Percentiles rank a stretch among this genome's conserved stretches.
phyloP scores from a whole-genome alignment of 768 basidiomycete genomes.

The Collybia mongolica region DNA sequence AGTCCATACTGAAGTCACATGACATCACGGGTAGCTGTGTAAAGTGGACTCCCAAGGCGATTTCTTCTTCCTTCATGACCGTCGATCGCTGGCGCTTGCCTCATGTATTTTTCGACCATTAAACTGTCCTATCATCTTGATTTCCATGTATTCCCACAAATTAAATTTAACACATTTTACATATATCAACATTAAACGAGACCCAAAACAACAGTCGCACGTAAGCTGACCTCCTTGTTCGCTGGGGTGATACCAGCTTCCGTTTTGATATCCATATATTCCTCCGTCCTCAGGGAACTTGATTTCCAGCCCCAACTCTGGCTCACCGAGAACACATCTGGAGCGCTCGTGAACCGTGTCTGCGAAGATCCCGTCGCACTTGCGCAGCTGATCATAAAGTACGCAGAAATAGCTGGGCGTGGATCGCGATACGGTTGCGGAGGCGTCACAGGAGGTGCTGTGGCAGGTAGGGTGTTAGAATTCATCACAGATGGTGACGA shows the following conservation, averaged over 20 bases:
- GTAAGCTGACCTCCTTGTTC: slow-evolving; percentile 59
- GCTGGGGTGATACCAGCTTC: slow-evolving; percentile 21
- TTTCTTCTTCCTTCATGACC: too few relatives aligned
- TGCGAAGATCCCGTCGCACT: slow-evolving; percentile 79
- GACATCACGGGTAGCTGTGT: neutral
- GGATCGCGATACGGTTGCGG: slow-evolving; percentile 76
- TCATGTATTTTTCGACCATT: too few relatives aligned
- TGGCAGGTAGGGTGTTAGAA: slow-evolving; percentile 34
- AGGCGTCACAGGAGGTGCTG: slow-evolving; percentile 47
- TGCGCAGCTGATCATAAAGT: slow-evolving; percentile 82
- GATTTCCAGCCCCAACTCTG: slow-evolving; percentile 96
- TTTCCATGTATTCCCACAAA: too few relatives aligned
- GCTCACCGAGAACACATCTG: slow-evolving; percentile 79
- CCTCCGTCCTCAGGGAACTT: slow-evolving; percentile 48
- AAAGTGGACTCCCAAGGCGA: too few relatives aligned
- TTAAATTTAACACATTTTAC: slow-evolving; percentile 3
- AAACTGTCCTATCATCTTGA: too few relatives aligned
- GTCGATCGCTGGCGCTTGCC: too few relatives aligned
- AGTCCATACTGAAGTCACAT: slow-evolving; percentile 4
- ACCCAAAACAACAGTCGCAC: slow-evolving; percentile 79
- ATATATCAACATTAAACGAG: slow-evolving; percentile 47
- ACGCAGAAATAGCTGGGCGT: slow-evolving; percentile 67
- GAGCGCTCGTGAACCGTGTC: slow-evolving; percentile 82
- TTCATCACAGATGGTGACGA: slow-evolving; percentile 10
- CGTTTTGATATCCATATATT: slow-evolving; percentile 41